Evolutionary conservation across 805 yeast genomes (phyloP), one percentile per base, ranked within the genome.

Genomic region (Ogataea henricii): DNA sequence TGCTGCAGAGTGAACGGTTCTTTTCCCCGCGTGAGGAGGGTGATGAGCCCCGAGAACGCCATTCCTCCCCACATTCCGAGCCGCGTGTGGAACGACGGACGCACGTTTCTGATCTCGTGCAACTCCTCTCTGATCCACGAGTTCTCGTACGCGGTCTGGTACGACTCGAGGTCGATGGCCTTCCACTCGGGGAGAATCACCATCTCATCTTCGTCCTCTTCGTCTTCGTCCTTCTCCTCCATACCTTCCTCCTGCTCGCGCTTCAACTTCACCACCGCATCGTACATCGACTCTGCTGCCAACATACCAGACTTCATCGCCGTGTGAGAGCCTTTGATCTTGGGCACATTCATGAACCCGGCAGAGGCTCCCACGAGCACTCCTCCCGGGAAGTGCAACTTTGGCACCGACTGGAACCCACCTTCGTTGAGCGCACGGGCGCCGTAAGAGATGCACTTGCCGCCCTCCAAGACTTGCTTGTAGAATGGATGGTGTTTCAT

Each of bases 391-490:
- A 94, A 94, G 55, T 84, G 73, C 46, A 94, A 74, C 63, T 84
- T 80, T 20, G 99, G 99, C 44, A 94, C 87, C 32, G 96, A 84
- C 72, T 94, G 99, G 57, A 75, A 77, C 0, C 99, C 99, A 53
- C 99, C 99, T 71, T 94, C 99, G 67, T 92, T 94, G 57, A 94
- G 78, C 0, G 98, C 97, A 58, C 99, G 79, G 3, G 99, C 99
- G 14, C 89, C 99, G 61, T 94, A 94, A 3, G 96, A 83, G 16
- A 94, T 77, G 68, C 98, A 94, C 62, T 85, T 89, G 17, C 99
- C 99, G 34, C 95, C 96, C 59, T 82, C 79, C 45, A 94, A 73
- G 1, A 85, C 85, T 17, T 79, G 70, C 25, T 80, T 70, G 65
- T 89, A 94, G 66, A 79, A 85, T 4, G 97, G 96, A 66, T 94